A percentile compares a stretch with the other conserved stretches of the same genome.
phyloP scores from a whole-genome alignment of 768 basidiomycete genomes.

The Rhizopogon vesiculosus region DNA sequence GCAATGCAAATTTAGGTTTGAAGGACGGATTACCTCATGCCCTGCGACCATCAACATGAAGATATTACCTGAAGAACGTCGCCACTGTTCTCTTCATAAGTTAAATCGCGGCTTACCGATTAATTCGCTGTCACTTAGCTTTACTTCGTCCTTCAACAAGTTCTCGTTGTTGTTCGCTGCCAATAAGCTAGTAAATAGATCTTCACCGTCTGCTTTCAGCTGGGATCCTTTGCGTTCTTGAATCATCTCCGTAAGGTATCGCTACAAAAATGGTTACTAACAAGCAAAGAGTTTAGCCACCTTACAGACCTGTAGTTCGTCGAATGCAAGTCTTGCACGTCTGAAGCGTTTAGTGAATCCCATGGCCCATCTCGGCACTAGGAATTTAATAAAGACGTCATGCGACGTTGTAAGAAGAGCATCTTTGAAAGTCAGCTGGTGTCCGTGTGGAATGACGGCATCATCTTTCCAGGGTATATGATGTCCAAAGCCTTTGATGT shows the following conservation, averaged over 20 bases:
- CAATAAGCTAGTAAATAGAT: constrained; percentile 49
- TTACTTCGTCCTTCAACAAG: constrained; percentile 14
- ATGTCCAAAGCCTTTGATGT: constrained; percentile 43
- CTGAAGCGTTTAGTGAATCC: constrained; percentile 30
- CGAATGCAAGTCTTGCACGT: constrained; percentile 31
- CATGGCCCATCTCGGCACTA: constrained; percentile 37
- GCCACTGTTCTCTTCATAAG: background rate
- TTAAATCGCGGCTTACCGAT: constrained; percentile 19
- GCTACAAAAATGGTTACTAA: constrained; percentile 16
- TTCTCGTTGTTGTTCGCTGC: constrained; percentile 37
- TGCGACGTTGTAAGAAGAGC: constrained; percentile 40
- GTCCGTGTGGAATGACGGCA: constrained; percentile 34
- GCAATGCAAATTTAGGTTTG: background rate
- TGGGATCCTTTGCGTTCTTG: constrained; percentile 31
- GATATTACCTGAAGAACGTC: constrained; percentile 23
- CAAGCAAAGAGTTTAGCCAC: background rate
- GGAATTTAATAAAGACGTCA: constrained; percentile 31
- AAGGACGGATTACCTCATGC: constrained; percentile 39
- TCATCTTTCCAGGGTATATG: constrained; percentile 45
- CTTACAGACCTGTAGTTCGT: constrained; percentile 36
- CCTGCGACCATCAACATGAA: constrained; percentile 52
- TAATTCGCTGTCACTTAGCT: constrained; percentile 40
- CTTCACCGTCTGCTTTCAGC: constrained; percentile 34
- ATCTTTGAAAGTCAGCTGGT: constrained; percentile 44
- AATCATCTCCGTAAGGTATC: constrained; percentile 53